These are phyloP conservation scores for Tuctoria greenei DNA, from an alignment of 176 grass and related monocot species.

Conservation along the genomic window DNA sequence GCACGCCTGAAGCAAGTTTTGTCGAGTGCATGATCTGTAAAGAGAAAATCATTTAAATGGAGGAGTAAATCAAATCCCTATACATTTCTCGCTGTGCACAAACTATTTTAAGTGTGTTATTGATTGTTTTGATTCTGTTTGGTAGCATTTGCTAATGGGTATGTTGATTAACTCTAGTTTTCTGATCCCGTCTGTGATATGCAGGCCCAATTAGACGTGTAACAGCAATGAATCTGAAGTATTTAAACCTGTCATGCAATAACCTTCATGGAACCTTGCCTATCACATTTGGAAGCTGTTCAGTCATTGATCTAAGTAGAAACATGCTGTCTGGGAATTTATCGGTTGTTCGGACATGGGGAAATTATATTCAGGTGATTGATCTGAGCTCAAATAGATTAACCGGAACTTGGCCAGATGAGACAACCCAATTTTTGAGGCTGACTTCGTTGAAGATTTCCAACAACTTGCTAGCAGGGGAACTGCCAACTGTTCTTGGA, in stretches of 20 bases:
- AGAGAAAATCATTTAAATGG: too few relatives aligned
- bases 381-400: slow-evolving; percentile 78
- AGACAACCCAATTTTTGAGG: slow-evolving; percentile 89
- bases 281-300: slow-evolving; percentile 79
- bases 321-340: slow-evolving; percentile 85
- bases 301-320: slow-evolving; percentile 73
- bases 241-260: slow-evolving; percentile 81
- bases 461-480: slow-evolving; percentile 67
- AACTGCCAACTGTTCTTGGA: slow-evolving; percentile 64
- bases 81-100: neutral
- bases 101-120: neutral
- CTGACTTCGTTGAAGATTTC: slow-evolving; percentile 73
- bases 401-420: slow-evolving; percentile 71
- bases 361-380: slow-evolving; percentile 75
- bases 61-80: neutral
- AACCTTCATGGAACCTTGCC: slow-evolving; percentile 72
- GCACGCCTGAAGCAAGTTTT: neutral
- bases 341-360: slow-evolving; percentile 73
- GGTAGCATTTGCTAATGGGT: slow-evolving; percentile 7
- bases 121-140: neutral
- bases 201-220: slow-evolving; percentile 78
- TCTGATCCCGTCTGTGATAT: slow-evolving; percentile 26
- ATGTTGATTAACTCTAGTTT: slow-evolving; percentile 10
- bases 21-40: too few relatives aligned
- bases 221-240: slow-evolving; percentile 68